Evolutionary conservation across 768 basidiomycete species (phyloP).

Genomic region (Asterophora lycoperdoides): DNA sequence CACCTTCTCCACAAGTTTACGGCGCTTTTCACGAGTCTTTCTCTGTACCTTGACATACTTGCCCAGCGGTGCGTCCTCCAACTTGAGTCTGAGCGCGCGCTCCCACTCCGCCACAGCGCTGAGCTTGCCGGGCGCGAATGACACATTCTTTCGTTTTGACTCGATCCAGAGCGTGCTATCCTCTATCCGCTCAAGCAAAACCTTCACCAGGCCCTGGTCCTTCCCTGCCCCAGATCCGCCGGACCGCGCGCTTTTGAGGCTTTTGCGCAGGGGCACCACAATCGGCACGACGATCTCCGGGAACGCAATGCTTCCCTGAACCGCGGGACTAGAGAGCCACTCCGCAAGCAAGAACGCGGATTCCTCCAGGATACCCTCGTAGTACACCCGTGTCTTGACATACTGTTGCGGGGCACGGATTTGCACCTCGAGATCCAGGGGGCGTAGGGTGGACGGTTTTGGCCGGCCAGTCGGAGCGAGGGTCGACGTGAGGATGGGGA

Average conservation of each 20-base stretch:
- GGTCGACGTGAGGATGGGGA: constrained; percentile 79
- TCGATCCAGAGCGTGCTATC: constrained; percentile 80
- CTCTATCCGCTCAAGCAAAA: constrained; percentile 82
- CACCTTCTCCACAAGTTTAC: constrained; percentile 73
- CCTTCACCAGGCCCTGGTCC: constrained; percentile 62
- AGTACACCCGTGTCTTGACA: constrained; percentile 80
- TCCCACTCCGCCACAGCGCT: constrained; percentile 75
- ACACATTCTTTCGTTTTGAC: constrained; percentile 59
- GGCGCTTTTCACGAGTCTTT: constrained; percentile 75
- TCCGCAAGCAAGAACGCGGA: constrained; percentile 72
- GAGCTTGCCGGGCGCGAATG: constrained; percentile 71
- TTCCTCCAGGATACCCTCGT: constrained; percentile 82
- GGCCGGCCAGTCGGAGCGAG: constrained; percentile 65
- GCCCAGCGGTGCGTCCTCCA: constrained; percentile 72
- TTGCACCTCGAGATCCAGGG: constrained; percentile 82
- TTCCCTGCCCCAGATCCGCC: constrained; percentile 30
- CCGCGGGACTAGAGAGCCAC: constrained; percentile 65
- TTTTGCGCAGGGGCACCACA: constrained; percentile 63
- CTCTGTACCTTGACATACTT: constrained; percentile 78
- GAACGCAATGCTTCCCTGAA: constrained; percentile 87
- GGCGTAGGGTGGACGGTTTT: constrained; percentile 81
- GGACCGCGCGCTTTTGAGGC: constrained; percentile 51
- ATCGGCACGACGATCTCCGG: constrained; percentile 88
- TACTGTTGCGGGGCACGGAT: constrained; percentile 90
- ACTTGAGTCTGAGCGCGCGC: constrained; percentile 45